Base-by-base conservation (phyloP, 768 basidiomycete genomes). In the Roridomyces roridus region DNA sequence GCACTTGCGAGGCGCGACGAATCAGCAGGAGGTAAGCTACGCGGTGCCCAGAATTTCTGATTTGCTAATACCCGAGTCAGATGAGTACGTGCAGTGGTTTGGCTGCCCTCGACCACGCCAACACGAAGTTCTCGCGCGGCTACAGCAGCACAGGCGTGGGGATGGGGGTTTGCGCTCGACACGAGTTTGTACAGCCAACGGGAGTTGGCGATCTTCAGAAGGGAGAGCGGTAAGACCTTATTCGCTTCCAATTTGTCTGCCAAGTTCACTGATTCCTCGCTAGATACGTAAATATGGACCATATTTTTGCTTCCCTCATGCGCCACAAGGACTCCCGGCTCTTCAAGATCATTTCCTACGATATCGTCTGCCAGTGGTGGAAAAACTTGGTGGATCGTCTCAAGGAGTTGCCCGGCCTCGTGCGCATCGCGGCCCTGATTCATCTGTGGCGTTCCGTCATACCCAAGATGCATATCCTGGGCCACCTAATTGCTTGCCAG, bases 291-390 rank as follows among this genome's bases (percentile, higher is more conserved):
- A 60, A 60, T 18, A 60, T 60, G 58, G 58, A 60, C 31, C 55
- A 55, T n/a, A 44, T 53, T 2, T 43, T 60, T 8, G 29, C 26
- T 1, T 60, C 58, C 0, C n/a, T 49, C 5, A 26, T 60, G 9
- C 57, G 34, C 15, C 45, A 49, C 23, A 35, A 34, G 29, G 17
- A 37, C 28, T n/a, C 23, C 11, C 11, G n/a, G 6, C 41, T 60
- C 0, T 18, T 2, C 1, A 55, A 42, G 14, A 24, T 29, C 11
- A 18, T 56, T 0, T 57, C 55, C 5, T 60, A 60, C 31, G 55
- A 57, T 18, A 57, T 76, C 25, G 65, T 53, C 11, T 75, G 74
- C 55, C 71, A 73, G 37, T 75, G 65, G 62, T 24, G 21, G 11
- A 62, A 57, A 23, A 2, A 51, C 9, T 23, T 57, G 3, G 3